These are phyloP conservation scores for Trichoderma harzianum DNA, from an alignment of 2,329 filamentous ascomycete genomes.

Conservation along the genomic window DNA sequence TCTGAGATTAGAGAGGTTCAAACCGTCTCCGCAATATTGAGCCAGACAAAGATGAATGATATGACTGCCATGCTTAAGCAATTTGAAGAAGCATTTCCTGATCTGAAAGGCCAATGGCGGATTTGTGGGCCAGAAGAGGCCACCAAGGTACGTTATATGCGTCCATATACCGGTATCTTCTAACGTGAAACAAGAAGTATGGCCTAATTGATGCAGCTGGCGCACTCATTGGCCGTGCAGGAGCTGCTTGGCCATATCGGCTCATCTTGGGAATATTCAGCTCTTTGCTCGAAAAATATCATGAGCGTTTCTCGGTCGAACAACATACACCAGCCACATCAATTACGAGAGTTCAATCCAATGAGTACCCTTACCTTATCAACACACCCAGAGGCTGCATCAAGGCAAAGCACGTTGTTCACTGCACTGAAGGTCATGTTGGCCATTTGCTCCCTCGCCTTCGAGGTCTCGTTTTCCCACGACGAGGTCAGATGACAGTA, in stretches of 20 bases:
- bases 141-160: neutral
- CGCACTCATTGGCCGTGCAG: neutral
- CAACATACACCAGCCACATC: neutral
- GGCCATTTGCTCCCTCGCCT: neutral
- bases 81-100: neutral
- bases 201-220: neutral
- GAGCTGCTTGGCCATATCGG: neutral
- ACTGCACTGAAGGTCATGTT: neutral
- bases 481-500: neutral
- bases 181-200: neutral
- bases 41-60: neutral
- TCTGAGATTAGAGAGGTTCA: neutral
- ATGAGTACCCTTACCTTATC: neutral
- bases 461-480: neutral
- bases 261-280: neutral
- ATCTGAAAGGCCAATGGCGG: neutral
- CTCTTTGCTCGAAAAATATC: neutral
- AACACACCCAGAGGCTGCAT: neutral
- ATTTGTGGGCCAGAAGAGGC: neutral
- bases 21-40: neutral
- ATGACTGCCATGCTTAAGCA: neutral
- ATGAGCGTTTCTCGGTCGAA: neutral
- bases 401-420: neutral
- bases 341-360: neutral
- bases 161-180: neutral